A percentile compares a stretch with the other conserved stretches of the same genome.
Conservation (phyloP, 1,284 basidiomycete species). For the Exobasidium rhododendri region DNA sequence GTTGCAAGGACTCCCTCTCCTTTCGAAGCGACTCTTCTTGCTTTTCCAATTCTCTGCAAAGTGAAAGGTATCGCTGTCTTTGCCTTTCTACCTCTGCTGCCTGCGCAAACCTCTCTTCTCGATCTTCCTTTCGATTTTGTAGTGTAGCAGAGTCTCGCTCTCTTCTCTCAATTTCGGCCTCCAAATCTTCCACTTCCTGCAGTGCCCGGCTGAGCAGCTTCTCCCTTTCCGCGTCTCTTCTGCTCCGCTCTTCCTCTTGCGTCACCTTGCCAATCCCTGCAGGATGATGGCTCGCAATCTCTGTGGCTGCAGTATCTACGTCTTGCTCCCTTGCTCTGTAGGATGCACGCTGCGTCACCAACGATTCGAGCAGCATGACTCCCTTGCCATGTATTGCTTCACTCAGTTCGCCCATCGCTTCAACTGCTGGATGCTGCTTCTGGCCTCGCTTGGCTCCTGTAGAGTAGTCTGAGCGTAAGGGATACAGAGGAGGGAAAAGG, state of each 20-base stretch:
- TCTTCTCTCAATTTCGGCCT: not conserved
- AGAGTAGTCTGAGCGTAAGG: not conserved
- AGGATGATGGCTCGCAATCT: not conserved
- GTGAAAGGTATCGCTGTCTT: conserved; percentile 3
- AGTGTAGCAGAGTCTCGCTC: not conserved
- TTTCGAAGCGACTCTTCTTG: not conserved
- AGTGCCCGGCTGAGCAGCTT: not conserved
- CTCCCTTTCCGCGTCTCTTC: not conserved
- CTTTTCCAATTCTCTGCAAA: conserved; percentile 4
- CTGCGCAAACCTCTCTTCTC: not conserved
- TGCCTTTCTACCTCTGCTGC: conserved; percentile 2
- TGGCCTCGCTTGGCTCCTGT: not conserved
- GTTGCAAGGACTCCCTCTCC: not conserved
- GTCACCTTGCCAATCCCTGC: not conserved
- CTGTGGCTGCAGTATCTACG: too few species aligned
- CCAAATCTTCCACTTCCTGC: not conserved
- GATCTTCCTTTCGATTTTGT: conserved; percentile 4
- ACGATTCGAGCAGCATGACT: not conserved
- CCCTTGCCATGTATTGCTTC: not conserved
- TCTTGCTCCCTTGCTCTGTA: too few species aligned
- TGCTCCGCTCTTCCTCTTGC: not conserved
- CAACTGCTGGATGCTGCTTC: conserved; percentile 3
- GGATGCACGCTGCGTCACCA: not conserved
- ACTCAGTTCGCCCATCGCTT: not conserved
- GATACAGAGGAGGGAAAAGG: not conserved